Evolutionary conservation across 805 yeast genomes (phyloP), one percentile per base, ranked within the genome.

Genomic region (Cyberlindnera maclurae): DNA sequence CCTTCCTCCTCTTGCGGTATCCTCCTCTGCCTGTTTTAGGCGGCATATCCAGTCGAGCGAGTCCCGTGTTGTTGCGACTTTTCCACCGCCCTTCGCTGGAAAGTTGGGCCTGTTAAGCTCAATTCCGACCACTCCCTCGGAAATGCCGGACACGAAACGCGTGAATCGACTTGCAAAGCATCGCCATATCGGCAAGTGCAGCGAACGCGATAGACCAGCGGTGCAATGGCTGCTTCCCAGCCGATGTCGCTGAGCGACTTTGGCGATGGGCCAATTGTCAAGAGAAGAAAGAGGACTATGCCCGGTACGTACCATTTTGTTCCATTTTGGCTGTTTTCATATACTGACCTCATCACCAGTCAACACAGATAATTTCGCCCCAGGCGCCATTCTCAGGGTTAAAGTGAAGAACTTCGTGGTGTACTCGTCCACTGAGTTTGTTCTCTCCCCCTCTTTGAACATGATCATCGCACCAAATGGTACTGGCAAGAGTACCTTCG

Each of bases 401-500:
- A 70, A 67, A 40, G 68, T 82, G 22, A 59, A 59, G 46, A 80
- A 82, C 56, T 82, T 82, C 62, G 83, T 85, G 55, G 82, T 89
- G 0, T 83, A 82, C 56, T 52, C 76, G 1, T 60, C 71, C 33
- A 77, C 84, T 0, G 88, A 81, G 58, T 87, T 86, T 59, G 68
- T 70, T 29, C 70, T 90, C 40, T 82, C 90, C 0, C 96, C 97
- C 0, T 68, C 80, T 2, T 67, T 93, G 55, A 93, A 93, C 55
- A 77, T 93, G 80, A 83, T 93, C 41, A 82, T 93, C 38, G 98
- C 97, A 0, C 97, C 97, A 11, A 93, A 93, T 57, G 99, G 99
- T 27, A 76, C 95, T 0, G 98, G 98, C 6, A 93, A 93, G 54
- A 80, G 93, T 29, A 87, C 97, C 0, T 75, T 93, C 51, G 89